Percentiles rank a stretch among this genome's conserved stretches.
These are phyloP conservation scores for Rhynchosporium agropyri DNA, from an alignment of 2,329 filamentous ascomycete genomes.

Conservation along the genomic window DNA sequence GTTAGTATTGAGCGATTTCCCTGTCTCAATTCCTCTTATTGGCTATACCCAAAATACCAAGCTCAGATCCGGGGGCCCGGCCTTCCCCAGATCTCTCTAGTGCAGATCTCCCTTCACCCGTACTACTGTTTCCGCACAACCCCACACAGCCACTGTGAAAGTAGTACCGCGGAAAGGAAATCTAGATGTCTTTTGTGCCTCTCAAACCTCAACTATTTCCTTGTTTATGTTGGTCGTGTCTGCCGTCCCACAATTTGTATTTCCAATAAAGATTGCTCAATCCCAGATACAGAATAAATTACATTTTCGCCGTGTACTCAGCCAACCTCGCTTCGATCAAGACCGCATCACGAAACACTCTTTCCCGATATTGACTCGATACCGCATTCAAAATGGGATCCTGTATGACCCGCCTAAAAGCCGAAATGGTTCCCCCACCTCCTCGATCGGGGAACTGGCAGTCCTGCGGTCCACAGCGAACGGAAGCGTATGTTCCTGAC, in stretches of 20 bases:
- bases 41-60: not conserved
- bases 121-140: not conserved
- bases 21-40: not conserved
- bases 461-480: slow-evolving; percentile 15
- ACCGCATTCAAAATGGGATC: slow-evolving; percentile 18
- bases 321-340: not conserved
- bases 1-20: not conserved
- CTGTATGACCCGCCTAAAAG: slow-evolving; percentile 20
- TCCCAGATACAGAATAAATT: not conserved
- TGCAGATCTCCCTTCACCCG: slow-evolving; percentile 13
- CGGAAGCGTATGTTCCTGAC: slow-evolving; percentile 11
- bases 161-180: not conserved
- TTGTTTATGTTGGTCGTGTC: not conserved
- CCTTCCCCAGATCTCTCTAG: slow-evolving; percentile 13
- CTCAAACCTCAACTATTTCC: slow-evolving; percentile 2
- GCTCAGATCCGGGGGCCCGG: slow-evolving; percentile 1
- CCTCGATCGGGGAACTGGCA: slow-evolving; percentile 13
- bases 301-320: slow-evolving; percentile 2
- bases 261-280: not conserved
- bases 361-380: not conserved
- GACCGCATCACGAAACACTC: not conserved
- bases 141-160: slow-evolving; percentile 11
- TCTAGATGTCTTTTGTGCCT: slow-evolving; percentile 3
- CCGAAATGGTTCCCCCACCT: slow-evolving; percentile 22
- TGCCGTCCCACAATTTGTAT: not conserved